Conservation (phyloP, 2,329 filamentous ascomycete genomes). For the Aspergillus ochraceus region DNA sequence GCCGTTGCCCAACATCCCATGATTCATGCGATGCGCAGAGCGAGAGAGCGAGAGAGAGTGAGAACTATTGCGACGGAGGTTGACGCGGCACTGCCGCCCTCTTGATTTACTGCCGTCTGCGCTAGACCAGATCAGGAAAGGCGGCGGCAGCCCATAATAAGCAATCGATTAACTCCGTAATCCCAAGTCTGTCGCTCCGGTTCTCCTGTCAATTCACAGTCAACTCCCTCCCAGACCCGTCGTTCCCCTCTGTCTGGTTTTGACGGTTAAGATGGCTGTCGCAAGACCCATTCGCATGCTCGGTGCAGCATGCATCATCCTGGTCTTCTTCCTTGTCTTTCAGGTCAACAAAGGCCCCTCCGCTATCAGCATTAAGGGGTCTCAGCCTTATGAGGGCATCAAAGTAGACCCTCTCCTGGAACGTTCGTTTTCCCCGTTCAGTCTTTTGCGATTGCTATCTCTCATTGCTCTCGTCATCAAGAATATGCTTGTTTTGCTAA, state of each 20-base stretch:
- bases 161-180: not conserved
- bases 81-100: constrained; percentile 19
- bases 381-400: constrained; percentile 58
- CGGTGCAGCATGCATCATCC: constrained; percentile 66
- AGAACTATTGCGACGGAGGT: constrained; percentile 1
- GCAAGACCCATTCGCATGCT: constrained; percentile 81
- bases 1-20: constrained; percentile 7
- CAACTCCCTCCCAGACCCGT: constrained; percentile 4
- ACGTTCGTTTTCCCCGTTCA: constrained; percentile 57
- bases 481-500: constrained; percentile 1
- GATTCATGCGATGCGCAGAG: constrained; percentile 1
- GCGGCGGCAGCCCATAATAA: constrained; percentile 14
- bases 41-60: not conserved
- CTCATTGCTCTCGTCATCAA: not conserved
- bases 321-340: constrained; percentile 78
- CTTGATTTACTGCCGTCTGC: constrained; percentile 10
- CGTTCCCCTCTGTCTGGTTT: constrained; percentile 15
- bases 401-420: constrained; percentile 83
- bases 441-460: not conserved
- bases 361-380: constrained; percentile 34
- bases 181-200: not conserved
- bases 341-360: constrained; percentile 62
- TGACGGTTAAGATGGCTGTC: constrained; percentile 66
- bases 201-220: constrained; percentile 6
- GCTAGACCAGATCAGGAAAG: constrained; percentile 28